phyloP scores from a whole-genome alignment of 805 yeast species.

The Kluyveromyces siamensis region DNA sequence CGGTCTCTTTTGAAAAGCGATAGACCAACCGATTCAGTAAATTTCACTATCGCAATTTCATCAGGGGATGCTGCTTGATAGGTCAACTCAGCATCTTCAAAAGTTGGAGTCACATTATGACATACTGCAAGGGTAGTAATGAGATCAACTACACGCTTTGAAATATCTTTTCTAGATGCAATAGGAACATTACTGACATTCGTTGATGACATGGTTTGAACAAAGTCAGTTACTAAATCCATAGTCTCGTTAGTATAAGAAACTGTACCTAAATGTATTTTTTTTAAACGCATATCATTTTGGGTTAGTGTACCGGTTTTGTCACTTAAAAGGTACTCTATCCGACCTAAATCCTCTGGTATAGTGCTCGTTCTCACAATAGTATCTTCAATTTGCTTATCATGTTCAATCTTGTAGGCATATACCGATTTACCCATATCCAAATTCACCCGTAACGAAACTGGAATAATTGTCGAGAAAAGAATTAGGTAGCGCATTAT shows the following conservation, averaged over 20 bases:
- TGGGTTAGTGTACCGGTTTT: slow-evolving; percentile 97
- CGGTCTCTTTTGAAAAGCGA: slow-evolving; percentile 78
- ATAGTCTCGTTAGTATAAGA: slow-evolving; percentile 87
- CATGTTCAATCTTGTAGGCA: slow-evolving; percentile 92
- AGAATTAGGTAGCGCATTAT: slow-evolving; percentile 83
- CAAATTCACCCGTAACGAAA: slow-evolving; percentile 83
- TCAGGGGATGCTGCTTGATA: slow-evolving; percentile 99
- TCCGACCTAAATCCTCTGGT: slow-evolving; percentile 95
- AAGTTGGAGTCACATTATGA: slow-evolving; percentile 93
- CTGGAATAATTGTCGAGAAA: slow-evolving; percentile 94
- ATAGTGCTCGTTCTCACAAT: slow-evolving; percentile 95
- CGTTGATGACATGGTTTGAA: slow-evolving; percentile 29
- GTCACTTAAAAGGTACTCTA: slow-evolving; percentile 85
- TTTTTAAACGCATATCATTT: slow-evolving; percentile 94
- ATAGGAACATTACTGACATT: slow-evolving; percentile 11
- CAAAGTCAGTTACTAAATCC: slow-evolving; percentile 74
- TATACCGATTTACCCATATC: slow-evolving; percentile 95
- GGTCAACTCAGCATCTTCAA: slow-evolving; percentile 62
- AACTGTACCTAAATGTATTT: slow-evolving; percentile 85
- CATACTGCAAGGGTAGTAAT: slow-evolving; percentile 83
- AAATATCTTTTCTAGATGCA: slow-evolving; percentile 54
- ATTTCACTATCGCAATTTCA: slow-evolving; percentile 92
- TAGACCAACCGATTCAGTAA: slow-evolving; percentile 80
- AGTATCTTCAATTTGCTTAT: slow-evolving; percentile 68
- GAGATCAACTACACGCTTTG: slow-evolving; percentile 69